Conservation (phyloP, 352 stramenopile species). For the Pythium dissimile region DNA sequence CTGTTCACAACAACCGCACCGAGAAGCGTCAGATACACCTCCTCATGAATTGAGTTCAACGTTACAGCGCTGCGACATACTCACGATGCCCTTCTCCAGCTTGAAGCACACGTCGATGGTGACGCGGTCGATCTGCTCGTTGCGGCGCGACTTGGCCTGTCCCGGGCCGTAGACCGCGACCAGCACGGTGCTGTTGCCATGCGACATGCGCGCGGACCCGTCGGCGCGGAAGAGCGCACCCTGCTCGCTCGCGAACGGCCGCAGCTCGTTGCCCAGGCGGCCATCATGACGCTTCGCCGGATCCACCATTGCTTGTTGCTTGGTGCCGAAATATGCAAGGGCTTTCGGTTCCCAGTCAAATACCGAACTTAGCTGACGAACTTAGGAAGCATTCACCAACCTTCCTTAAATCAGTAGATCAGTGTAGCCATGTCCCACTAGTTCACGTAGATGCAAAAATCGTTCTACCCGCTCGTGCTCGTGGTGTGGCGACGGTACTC, state of each 20-base stretch:
- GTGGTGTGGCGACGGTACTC: slow-evolving; percentile 41
- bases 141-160: slow-evolving; percentile 67
- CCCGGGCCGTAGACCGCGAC: slow-evolving; percentile 74
- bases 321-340: not conserved
- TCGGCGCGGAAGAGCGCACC: slow-evolving; percentile 77
- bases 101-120: slow-evolving; percentile 79
- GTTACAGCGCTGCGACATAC: no score
- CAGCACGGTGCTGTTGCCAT: slow-evolving; percentile 70
- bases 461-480: no score
- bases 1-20: slow-evolving; percentile 26
- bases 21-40: no score
- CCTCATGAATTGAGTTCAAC: no score
- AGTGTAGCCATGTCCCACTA: slow-evolving; percentile 10
- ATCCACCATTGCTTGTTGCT: slow-evolving; percentile 12
- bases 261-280: slow-evolving; percentile 70
- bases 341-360: slow-evolving; percentile 24
- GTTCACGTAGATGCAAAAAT: no score
- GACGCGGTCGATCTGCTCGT: slow-evolving; percentile 58
- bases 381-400: not conserved
- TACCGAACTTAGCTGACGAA: slow-evolving; percentile 11
- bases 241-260: slow-evolving; percentile 70
- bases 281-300: slow-evolving; percentile 45
- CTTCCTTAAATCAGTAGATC: slow-evolving; percentile 6
- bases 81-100: slow-evolving; percentile 70
- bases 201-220: slow-evolving; percentile 72